Evolutionary conservation across 768 basidiomycete species (phyloP).

Genomic region (Melanogaster broomeanus): DNA sequence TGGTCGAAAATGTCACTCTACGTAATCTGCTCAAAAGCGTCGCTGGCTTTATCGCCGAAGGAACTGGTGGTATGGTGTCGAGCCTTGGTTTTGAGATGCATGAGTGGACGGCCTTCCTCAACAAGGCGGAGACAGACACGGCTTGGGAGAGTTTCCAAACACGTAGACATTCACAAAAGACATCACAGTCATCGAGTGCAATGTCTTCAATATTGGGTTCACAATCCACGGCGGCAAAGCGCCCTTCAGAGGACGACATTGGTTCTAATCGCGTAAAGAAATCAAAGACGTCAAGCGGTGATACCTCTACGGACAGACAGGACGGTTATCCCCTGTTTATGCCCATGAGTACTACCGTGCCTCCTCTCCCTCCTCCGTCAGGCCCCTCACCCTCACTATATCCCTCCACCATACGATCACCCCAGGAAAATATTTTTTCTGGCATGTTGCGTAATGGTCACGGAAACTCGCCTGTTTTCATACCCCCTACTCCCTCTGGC

Average conservation of each 20-base stretch:
- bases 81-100: slow-evolving; percentile 78
- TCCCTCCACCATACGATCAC: slow-evolving; percentile 40
- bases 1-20: slow-evolving; percentile 87
- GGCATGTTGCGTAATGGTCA: slow-evolving; percentile 57
- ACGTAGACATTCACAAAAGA: slow-evolving; percentile 50
- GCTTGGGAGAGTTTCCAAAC: slow-evolving; percentile 87
- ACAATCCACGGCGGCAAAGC: slow-evolving; percentile 19
- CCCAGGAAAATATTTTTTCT: slow-evolving; percentile 57
- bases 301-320: slow-evolving; percentile 42
- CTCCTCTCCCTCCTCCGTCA: slow-evolving; percentile 32
- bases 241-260: slow-evolving; percentile 32
- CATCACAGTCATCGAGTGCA: slow-evolving; percentile 27
- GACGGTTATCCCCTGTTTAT: slow-evolving; percentile 58
- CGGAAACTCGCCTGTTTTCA: slow-evolving; percentile 62
- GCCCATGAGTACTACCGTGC: slow-evolving; percentile 47
- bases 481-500: slow-evolving; percentile 44
- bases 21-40: slow-evolving; percentile 77
- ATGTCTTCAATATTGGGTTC: slow-evolving; percentile 35
- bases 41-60: slow-evolving; percentile 84
- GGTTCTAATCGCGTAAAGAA: slow-evolving; percentile 49
- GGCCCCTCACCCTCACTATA: slow-evolving; percentile 49
- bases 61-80: slow-evolving; percentile 72
- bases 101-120: slow-evolving; percentile 81
- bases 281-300: slow-evolving; percentile 40
- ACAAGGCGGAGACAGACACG: slow-evolving; percentile 88